Conservation (phyloP, 1,139 yeast genomes). For the Petasospora rhodanensis region DNA sequence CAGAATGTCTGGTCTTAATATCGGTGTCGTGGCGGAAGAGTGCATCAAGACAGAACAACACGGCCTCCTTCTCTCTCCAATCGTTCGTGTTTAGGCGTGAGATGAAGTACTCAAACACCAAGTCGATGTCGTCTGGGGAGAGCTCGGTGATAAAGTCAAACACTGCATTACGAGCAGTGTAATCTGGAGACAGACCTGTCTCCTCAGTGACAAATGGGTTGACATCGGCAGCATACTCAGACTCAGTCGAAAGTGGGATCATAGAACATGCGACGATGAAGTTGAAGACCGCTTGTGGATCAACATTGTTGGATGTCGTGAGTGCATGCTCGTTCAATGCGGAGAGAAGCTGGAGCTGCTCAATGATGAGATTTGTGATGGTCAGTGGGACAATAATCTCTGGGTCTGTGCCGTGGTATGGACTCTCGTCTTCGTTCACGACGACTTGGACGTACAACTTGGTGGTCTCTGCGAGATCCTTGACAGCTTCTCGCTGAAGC, state of each 20-base stretch:
- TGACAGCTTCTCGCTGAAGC: slow-evolving; percentile 17
- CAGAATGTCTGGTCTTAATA: slow-evolving; percentile 2
- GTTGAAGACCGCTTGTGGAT: slow-evolving; percentile 6
- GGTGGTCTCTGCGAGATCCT: slow-evolving; percentile 21
- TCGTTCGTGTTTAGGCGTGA: slow-evolving; percentile 9
- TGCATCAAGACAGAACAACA: slow-evolving; percentile 27
- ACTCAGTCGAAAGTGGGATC: slow-evolving; percentile 25
- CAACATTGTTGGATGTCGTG: neutral
- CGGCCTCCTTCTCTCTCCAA: slow-evolving; percentile 31
- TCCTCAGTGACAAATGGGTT: slow-evolving; percentile 70
- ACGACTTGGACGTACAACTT: slow-evolving; percentile 11
- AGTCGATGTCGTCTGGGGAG: slow-evolving; percentile 31
- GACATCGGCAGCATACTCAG: slow-evolving; percentile 47
- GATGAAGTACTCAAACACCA: slow-evolving; percentile 7
- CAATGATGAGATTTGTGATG: slow-evolving; percentile 30
- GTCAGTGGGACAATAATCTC: slow-evolving; percentile 11
- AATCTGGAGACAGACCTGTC: slow-evolving; percentile 53
- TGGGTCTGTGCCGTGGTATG: slow-evolving; percentile 9
- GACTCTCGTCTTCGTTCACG: slow-evolving; percentile 11
- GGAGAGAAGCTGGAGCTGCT: slow-evolving; percentile 28
- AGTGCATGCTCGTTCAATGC: slow-evolving; percentile 17
- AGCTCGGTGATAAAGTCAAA: slow-evolving; percentile 47
- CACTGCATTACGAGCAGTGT: slow-evolving; percentile 49
- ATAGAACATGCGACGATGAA: slow-evolving; percentile 12
- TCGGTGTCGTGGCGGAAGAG: slow-evolving; percentile 12